phyloP scores from a whole-genome alignment of 768 basidiomycete genomes.

The Xanthoconium stramineum region DNA sequence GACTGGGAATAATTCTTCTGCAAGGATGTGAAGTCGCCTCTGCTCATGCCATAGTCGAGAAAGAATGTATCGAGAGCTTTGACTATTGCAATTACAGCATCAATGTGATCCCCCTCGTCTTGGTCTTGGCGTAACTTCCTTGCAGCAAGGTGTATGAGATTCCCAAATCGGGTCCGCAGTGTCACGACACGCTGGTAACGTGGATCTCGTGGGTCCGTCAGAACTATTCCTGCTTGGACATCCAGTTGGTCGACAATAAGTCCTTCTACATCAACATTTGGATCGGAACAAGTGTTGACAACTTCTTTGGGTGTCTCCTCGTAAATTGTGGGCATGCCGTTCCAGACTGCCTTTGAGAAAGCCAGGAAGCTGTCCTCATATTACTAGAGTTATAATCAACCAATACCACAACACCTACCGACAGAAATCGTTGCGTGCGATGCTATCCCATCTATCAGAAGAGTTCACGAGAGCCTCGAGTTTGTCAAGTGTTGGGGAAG shows the following conservation, averaged over 20 bases:
- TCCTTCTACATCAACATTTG: conserved; percentile 62
- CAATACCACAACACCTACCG: conserved; percentile 43
- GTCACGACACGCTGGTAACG: conserved; percentile 63
- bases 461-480: conserved; percentile 59
- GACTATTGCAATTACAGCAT: conserved; percentile 72
- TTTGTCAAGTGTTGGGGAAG: conserved; percentile 60
- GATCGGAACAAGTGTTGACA: conserved; percentile 54
- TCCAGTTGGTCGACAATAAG: conserved; percentile 65
- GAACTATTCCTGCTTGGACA: conserved; percentile 69
- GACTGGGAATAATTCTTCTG: conserved; percentile 45
- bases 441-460: conserved; percentile 58
- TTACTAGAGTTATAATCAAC: background rate
- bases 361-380: conserved; percentile 53
- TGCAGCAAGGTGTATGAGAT: conserved; percentile 66
- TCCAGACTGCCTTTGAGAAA: conserved; percentile 72
- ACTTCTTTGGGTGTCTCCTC: conserved; percentile 56
- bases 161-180: conserved; percentile 63
- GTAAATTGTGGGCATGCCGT: conserved; percentile 69
- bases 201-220: conserved; percentile 70
- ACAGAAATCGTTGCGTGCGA: conserved; percentile 80
- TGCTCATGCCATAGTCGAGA: conserved; percentile 64
- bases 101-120: conserved; percentile 79
- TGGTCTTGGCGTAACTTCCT: conserved; percentile 56
- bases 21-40: conserved; percentile 55
- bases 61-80: conserved; percentile 75